Conservation (phyloP, 1,284 basidiomycete species). For the Moesziomyces sp. region DNA sequence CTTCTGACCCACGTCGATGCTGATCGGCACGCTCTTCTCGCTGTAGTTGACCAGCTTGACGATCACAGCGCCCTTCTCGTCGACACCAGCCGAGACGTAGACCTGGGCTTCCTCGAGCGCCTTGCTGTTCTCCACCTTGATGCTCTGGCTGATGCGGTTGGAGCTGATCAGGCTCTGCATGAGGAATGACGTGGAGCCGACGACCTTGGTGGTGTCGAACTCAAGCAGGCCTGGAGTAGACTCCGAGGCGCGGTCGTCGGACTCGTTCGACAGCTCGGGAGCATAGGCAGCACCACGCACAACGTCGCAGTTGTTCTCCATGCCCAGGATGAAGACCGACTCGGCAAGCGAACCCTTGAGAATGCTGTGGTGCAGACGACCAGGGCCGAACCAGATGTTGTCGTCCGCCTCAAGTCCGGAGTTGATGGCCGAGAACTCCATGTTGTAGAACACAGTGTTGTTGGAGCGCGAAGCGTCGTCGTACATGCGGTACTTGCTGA, state of each 20-base stretch:
- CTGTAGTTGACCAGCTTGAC: conserved; percentile 54
- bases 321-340: conserved; percentile 79
- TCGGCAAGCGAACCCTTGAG: conserved; percentile 72
- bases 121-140: conserved; percentile 31
- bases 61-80: conserved; percentile 19
- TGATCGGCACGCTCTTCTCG: conserved; percentile 10
- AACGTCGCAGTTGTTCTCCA: conserved; percentile 74
- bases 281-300: conserved; percentile 78
- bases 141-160: conserved; percentile 41
- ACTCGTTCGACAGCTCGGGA: conserved; percentile 72
- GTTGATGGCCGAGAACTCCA: conserved; percentile 78
- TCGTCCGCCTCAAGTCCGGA: conserved; percentile 67
- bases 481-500: conserved; percentile 40
- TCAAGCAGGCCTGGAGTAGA: conserved; percentile 77
- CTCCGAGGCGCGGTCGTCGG: conserved; percentile 67
- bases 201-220: conserved; percentile 70
- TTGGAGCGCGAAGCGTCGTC: conserved; percentile 44
- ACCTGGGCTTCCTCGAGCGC: conserved; percentile 27
- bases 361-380: conserved; percentile 74
- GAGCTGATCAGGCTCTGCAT: conserved; percentile 72
- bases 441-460: conserved; percentile 68
- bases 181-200: conserved; percentile 75
- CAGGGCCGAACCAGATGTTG: conserved; percentile 73
- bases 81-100: conserved; percentile 38
- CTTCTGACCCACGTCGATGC: conserved; percentile 10